Base-by-base conservation (phyloP, 2,329 filamentous ascomycete species). In the Mariannaea sp. region DNA sequence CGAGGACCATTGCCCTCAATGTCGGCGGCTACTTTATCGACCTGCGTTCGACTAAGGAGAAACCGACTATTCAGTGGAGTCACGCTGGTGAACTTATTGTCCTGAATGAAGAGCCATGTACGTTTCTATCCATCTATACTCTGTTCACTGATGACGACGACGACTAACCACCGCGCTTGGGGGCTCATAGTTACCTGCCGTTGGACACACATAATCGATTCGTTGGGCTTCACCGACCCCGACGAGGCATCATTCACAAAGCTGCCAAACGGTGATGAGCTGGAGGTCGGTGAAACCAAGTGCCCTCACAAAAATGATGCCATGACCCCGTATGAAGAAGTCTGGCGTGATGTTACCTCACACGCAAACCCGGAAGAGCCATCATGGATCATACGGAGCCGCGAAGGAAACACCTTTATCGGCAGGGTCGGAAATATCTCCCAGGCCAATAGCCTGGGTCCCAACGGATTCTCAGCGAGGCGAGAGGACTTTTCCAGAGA, bases 161-260 rank as follows among this genome's bases (percentile, higher is more conserved):
- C n/a, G n/a, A n/a, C n/a, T n/a, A n/a, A n/a, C n/a, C n/a, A n/a
- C n/a, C n/a, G n/a, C n/a, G n/a, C n/a, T n/a, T n/a, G n/a, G n/a
- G n/a, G n/a, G n/a, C n/a, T n/a, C n/a, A n/a, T 26, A 52, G 62
- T 55, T 14, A 65, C 62, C 1, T 65, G 52, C 27, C 57, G 55
- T 42, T 65, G 61, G 62, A 64, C 62, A 9, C 62, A 55, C 16
- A 62, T 65, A 24, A 61, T 65, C 22, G 62, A 65, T 46, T 65
- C 62, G 7, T 45, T 57, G 16, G 58, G 47, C 7, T 33, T 58
- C 17, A 54, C 49, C 12, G 48, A 52, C 9, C 50, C 61, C 2
- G 62, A 65, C 16, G 61, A 64, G 27, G 62, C 62, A 7, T 43
- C 55, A 12, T 65, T 65, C 24, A 42, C 56, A 27, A 59, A 53